A percentile compares a stretch with the other conserved stretches of the same genome.
Evolutionary conservation across 208 protist genomes (phyloP).

Genomic region (Acanthamoeba culbertsoni): DNA sequence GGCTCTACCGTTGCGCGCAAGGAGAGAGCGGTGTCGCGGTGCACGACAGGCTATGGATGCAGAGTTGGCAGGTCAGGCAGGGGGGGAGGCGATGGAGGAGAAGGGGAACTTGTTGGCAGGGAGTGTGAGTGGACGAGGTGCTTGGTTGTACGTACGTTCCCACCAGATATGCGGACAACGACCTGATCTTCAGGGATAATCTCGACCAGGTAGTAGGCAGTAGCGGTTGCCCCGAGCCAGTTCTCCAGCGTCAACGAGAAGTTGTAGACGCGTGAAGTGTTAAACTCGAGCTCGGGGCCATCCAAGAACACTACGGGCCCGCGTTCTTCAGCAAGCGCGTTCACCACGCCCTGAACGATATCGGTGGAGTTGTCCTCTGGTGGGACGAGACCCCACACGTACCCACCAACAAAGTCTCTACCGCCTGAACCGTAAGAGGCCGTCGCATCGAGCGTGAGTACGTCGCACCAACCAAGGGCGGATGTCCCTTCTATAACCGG

Average conservation of each 20-base stretch:
- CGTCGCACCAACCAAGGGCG: neutral
- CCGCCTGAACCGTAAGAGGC: constrained; percentile 4
- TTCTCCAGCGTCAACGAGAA: constrained; percentile 38
- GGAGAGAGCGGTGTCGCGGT: neutral
- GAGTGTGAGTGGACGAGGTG: neutral
- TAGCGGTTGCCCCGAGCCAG: neutral
- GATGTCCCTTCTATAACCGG: neutral
- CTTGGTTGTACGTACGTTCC: neutral
- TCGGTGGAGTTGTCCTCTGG: constrained; percentile 38
- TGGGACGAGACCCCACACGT: neutral
- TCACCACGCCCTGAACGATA: neutral
- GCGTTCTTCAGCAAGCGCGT: neutral
- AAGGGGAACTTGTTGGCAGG: neutral
- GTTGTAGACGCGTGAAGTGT: neutral
- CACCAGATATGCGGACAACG: neutral
- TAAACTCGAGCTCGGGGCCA: neutral
- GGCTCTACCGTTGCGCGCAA: neutral
- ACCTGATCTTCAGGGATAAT: neutral
- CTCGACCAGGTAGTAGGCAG: neutral
- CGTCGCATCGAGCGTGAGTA: neutral
- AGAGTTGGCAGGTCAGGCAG: too few species aligned
- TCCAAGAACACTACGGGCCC: neutral
- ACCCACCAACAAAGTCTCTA: neutral
- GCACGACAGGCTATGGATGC: neutral
- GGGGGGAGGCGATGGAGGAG: too few species aligned